phyloP scores from a whole-genome alignment of 768 basidiomycete species.

The Clitopilus passeckerianus region DNA sequence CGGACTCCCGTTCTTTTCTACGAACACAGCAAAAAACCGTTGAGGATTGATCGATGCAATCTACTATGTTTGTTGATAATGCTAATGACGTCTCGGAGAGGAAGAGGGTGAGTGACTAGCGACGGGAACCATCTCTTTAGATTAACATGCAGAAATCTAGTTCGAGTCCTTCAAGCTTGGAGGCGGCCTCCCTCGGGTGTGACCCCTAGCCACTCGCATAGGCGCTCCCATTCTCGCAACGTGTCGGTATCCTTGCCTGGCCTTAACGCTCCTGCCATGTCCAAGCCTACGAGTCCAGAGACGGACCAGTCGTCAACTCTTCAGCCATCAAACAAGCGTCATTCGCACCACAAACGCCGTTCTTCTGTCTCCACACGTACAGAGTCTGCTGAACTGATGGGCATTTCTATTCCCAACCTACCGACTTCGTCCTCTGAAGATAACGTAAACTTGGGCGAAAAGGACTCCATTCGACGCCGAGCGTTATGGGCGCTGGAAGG shows the following conservation, averaged over 20 bases:
- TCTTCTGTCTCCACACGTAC: slow-evolving; percentile 87
- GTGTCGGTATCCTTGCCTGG: slow-evolving; percentile 46
- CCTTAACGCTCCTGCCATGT: slow-evolving; percentile 35
- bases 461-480: slow-evolving; percentile 74
- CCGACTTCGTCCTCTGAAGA: slow-evolving; percentile 58
- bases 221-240: slow-evolving; percentile 72
- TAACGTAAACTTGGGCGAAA: slow-evolving; percentile 63
- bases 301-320: slow-evolving; percentile 10
- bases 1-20: neutral
- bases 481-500: slow-evolving; percentile 89
- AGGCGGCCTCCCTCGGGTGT: slow-evolving; percentile 33
- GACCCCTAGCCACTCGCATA: slow-evolving; percentile 43
- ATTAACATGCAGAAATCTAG: slow-evolving; percentile 24
- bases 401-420: slow-evolving; percentile 66
- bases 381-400: slow-evolving; percentile 92
- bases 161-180: slow-evolving; percentile 76
- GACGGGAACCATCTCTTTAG: slow-evolving; percentile 1
- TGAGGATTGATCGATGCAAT: slow-evolving; percentile 17
- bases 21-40: neutral
- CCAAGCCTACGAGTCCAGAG: slow-evolving; percentile 29
- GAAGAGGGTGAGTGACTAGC: slow-evolving; percentile 29
- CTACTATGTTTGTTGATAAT: slow-evolving; percentile 14
- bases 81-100: slow-evolving; percentile 32
- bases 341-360: slow-evolving; percentile 79
- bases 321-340: slow-evolving; percentile 47